phyloP scores from a whole-genome alignment of 2,329 filamentous ascomycete species.

The Neophaeococcomyces mojaviensis region DNA sequence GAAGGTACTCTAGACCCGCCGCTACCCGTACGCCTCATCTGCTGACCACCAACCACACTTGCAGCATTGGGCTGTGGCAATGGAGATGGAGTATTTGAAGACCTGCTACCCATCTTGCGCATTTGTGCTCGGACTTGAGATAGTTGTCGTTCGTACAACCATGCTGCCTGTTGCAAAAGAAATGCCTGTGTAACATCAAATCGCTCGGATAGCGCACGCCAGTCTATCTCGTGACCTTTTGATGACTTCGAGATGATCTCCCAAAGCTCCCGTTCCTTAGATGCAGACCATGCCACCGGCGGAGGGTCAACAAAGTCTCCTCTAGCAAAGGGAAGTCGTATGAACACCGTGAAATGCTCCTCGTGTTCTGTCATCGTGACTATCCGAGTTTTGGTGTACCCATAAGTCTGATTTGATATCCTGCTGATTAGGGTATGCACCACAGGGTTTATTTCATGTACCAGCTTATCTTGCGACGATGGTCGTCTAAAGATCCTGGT shows the following conservation, averaged over 20 bases:
- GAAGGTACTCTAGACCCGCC: conserved; percentile 32
- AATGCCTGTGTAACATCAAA: conserved; percentile 86
- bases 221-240: conserved; percentile 75
- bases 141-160: conserved; percentile 84
- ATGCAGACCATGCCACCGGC: conserved; percentile 76
- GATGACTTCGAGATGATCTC: conserved; percentile 75
- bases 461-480: too few relatives aligned
- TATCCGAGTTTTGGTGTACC: not conserved
- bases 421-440: not conserved
- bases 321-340: conserved; percentile 81
- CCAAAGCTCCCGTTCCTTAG: conserved; percentile 85
- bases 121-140: conserved; percentile 87
- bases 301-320: conserved; percentile 86
- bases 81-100: conserved; percentile 37
- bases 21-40: conserved; percentile 28
- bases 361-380: conserved; percentile 19
- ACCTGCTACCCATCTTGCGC: conserved; percentile 50
- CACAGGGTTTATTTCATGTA: not conserved
- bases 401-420: not conserved
- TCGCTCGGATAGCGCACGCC: conserved; percentile 57
- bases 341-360: conserved; percentile 60
- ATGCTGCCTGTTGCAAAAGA: conserved; percentile 85
- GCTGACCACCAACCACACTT: conserved; percentile 33
- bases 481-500: too few relatives aligned
- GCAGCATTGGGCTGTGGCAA: conserved; percentile 36